These are phyloP conservation scores for Pugionium cornutum DNA, from an alignment of 345 rosid genomes.

Conservation along the genomic window DNA sequence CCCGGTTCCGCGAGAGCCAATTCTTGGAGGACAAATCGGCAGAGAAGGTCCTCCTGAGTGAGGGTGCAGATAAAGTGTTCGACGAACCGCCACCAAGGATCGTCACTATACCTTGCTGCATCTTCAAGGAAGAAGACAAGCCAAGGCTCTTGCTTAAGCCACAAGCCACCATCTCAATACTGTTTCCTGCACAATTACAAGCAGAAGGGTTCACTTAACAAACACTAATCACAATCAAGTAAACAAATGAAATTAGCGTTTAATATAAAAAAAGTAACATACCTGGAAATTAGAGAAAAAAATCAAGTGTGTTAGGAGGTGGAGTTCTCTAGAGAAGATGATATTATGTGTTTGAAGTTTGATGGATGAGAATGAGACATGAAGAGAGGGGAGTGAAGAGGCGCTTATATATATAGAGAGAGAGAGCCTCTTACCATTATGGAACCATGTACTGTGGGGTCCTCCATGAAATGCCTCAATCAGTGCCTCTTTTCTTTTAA, in stretches of 20 bases:
- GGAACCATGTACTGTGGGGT: conserved; percentile 70
- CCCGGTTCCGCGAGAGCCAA: conserved; percentile 57
- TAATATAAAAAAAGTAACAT: neutral
- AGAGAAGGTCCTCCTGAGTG: conserved; percentile 74
- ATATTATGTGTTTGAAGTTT: conserved; percentile 27
- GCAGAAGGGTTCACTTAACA: conserved; percentile 33
- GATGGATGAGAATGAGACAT: conserved; percentile 35
- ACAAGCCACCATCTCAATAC: conserved; percentile 48
- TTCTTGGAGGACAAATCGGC: conserved; percentile 85
- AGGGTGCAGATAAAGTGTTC: conserved; percentile 42
- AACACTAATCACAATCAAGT: conserved; percentile 37
- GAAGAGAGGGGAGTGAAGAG: conserved; percentile 30
- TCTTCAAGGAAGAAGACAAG: conserved; percentile 49
- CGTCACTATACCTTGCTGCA: conserved; percentile 74
- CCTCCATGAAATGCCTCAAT: conserved; percentile 48
- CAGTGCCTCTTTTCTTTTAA: neutral
- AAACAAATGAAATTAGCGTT: neutral
- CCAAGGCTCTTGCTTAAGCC: conserved; percentile 48
- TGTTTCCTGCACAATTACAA: conserved; percentile 37
- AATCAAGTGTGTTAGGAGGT: conserved; percentile 1
- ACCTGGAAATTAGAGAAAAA: conserved; percentile 29
- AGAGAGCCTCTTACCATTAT: conserved; percentile 2
- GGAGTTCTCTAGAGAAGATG: conserved; percentile 14
- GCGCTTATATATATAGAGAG: conserved; percentile 51
- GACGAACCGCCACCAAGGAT: conserved; percentile 53